Percentiles rank a stretch among this genome's conserved stretches.
These are phyloP conservation scores for Septoria linicola DNA, from an alignment of 2,329 filamentous ascomycete genomes.

Conservation along the genomic window DNA sequence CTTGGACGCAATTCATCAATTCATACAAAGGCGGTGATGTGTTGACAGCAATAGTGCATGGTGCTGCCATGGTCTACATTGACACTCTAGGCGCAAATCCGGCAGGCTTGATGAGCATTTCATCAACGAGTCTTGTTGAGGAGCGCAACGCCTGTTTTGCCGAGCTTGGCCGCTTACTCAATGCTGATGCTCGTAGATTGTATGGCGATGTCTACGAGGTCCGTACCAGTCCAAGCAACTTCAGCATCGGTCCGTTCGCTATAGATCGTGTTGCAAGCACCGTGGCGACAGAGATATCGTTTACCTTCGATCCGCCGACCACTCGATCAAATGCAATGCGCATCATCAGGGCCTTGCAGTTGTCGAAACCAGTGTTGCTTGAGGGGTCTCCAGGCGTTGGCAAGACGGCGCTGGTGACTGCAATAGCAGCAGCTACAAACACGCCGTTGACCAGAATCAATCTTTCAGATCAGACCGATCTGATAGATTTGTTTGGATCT, in stretches of 20 bases:
- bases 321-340: constrained; percentile 88
- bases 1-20: constrained; percentile 93
- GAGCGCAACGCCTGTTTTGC: constrained; percentile 73
- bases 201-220: constrained; percentile 67
- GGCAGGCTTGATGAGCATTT: constrained; percentile 76
- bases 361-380: constrained; percentile 85
- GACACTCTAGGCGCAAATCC: constrained; percentile 95
- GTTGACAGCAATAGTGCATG: constrained; percentile 63
- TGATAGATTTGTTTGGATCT: constrained; percentile 96
- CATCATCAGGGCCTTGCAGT: constrained; percentile 82
- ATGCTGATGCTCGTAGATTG: constrained; percentile 60
- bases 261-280: constrained; percentile 45
- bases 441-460: constrained; percentile 90
- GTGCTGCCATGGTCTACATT: constrained; percentile 91
- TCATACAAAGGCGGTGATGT: constrained; percentile 23
- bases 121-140: constrained; percentile 64
- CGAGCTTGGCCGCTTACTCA: constrained; percentile 67
- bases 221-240: constrained; percentile 49
- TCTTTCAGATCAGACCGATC: constrained; percentile 92
- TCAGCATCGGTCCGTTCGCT: constrained; percentile 74
- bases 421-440: constrained; percentile 76
- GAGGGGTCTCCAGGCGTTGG: constrained; percentile 98
- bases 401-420: constrained; percentile 89
- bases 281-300: constrained; percentile 51
- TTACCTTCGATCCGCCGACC: constrained; percentile 85